Evolutionary conservation across 495 filamentous ascomycete genomes (phyloP).

Genomic region (Penicillium soppii): DNA sequence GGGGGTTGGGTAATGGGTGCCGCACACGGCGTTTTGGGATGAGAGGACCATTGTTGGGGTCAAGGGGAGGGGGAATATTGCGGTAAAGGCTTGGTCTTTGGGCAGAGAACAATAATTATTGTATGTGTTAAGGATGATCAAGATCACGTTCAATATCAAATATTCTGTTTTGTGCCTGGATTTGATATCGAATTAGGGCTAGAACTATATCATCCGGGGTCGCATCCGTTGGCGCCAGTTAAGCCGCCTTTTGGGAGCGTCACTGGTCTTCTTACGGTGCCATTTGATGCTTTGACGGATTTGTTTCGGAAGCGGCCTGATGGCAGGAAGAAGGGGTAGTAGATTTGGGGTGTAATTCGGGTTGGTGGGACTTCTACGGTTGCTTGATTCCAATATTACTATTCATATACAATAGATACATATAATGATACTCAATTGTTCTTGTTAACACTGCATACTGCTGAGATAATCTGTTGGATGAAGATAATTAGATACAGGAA

Average conservation of each 20-base stretch:
- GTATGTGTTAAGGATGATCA: background rate
- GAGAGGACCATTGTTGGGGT: constrained; percentile 61
- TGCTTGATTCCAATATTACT: no score
- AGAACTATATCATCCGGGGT: constrained; percentile 28
- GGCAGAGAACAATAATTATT: no score
- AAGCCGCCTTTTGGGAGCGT: constrained; percentile 29
- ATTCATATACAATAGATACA: no score
- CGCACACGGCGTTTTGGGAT: constrained; percentile 82
- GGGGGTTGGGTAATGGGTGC: constrained; percentile 63
- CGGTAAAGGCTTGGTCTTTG: constrained; percentile 85
- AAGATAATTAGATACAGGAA: no score
- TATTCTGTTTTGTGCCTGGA: background rate
- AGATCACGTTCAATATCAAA: no score
- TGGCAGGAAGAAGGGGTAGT: background rate
- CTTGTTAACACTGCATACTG: no score
- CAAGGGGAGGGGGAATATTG: constrained; percentile 75
- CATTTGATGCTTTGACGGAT: constrained; percentile 27
- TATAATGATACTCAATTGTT: no score
- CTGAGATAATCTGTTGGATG: no score
- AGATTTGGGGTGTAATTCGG: no score
- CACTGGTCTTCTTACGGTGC: constrained; percentile 23
- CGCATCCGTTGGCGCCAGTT: constrained; percentile 44
- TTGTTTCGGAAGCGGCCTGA: constrained; percentile 33
- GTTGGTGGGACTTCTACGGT: no score
- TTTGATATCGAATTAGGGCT: constrained; percentile 2